phyloP scores from a whole-genome alignment of 208 protist genomes.

The Trypanosoma mega region DNA sequence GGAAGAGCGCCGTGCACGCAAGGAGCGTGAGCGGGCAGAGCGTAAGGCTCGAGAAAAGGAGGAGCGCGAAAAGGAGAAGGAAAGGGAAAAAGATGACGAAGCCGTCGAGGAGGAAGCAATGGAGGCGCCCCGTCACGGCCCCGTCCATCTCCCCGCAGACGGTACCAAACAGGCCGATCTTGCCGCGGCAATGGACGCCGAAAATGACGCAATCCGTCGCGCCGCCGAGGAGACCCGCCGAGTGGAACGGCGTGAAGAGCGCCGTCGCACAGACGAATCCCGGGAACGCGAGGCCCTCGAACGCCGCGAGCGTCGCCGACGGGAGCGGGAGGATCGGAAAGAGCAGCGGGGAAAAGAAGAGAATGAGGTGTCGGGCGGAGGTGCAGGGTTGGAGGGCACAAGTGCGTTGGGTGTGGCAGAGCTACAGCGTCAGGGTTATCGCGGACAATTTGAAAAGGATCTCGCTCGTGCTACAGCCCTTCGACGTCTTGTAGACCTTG shows the following conservation, averaged over 20 bases:
- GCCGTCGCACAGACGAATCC: constrained; percentile 25
- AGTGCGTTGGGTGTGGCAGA: constrained; percentile 29
- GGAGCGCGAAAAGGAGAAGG: neutral
- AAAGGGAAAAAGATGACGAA: neutral
- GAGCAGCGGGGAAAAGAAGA: constrained; percentile 19
- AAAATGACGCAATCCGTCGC: constrained; percentile 38
- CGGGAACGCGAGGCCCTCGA: constrained; percentile 30
- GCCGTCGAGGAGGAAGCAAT: constrained; percentile 8
- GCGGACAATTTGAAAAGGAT: constrained; percentile 73
- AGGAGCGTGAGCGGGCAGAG: constrained; percentile 50
- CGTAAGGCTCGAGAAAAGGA: constrained; percentile 21
- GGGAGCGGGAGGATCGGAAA: constrained; percentile 45
- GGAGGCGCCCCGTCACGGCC: neutral
- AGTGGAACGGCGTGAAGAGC: constrained; percentile 20
- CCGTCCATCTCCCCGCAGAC: neutral
- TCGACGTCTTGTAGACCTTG: constrained; percentile 81
- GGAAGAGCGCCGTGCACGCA: constrained; percentile 67
- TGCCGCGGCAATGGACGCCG: constrained; percentile 41
- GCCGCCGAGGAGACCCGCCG: constrained; percentile 3
- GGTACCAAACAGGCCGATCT: constrained; percentile 25
- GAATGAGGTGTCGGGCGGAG: constrained; percentile 3
- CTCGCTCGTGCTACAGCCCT: constrained; percentile 64
- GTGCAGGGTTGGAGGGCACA: constrained; percentile 9
- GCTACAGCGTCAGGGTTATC: constrained; percentile 78
- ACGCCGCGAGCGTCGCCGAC: constrained; percentile 31